These are phyloP conservation scores for Xylariaceae sp. DNA, from an alignment of 2,329 filamentous ascomycete species.

Conservation along the genomic window DNA sequence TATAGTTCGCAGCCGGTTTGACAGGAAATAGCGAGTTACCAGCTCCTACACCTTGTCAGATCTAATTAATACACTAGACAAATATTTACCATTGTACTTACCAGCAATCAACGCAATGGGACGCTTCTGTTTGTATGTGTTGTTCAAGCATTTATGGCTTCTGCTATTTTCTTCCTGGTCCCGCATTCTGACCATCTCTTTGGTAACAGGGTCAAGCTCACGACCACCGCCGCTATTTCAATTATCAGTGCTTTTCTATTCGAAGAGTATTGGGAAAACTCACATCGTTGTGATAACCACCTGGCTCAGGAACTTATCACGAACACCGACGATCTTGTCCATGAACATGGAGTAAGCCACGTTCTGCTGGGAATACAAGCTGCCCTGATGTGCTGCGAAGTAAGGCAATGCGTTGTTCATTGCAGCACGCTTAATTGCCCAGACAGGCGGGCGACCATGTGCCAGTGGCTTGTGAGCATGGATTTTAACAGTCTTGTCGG, in stretches of 20 bases:
- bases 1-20: constrained; percentile 60
- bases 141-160: constrained; percentile 45
- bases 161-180: constrained; percentile 48
- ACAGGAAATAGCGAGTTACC: constrained; percentile 51
- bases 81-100: constrained; percentile 33
- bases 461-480: constrained; percentile 8
- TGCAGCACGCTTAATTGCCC: constrained; percentile 59
- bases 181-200: constrained; percentile 49
- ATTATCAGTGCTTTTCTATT: constrained; percentile 19
- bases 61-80: neutral
- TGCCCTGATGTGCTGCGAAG: constrained; percentile 63
- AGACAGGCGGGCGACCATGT: constrained; percentile 48
- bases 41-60: constrained; percentile 45
- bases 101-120: constrained; percentile 60
- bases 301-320: constrained; percentile 62
- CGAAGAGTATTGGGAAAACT: constrained; percentile 31
- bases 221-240: constrained; percentile 25
- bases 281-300: constrained; percentile 67
- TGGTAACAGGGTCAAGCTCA: constrained; percentile 37
- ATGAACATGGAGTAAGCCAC: constrained; percentile 61
- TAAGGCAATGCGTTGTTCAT: constrained; percentile 67
- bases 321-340: constrained; percentile 54
- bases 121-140: constrained; percentile 48
- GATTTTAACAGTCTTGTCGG: neutral
- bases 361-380: constrained; percentile 54